Percentiles rank a stretch among this genome's conserved stretches.
These are phyloP conservation scores for Globisporangium paroecandrum DNA, from an alignment of 352 stramenopile genomes.

Conservation along the genomic window DNA sequence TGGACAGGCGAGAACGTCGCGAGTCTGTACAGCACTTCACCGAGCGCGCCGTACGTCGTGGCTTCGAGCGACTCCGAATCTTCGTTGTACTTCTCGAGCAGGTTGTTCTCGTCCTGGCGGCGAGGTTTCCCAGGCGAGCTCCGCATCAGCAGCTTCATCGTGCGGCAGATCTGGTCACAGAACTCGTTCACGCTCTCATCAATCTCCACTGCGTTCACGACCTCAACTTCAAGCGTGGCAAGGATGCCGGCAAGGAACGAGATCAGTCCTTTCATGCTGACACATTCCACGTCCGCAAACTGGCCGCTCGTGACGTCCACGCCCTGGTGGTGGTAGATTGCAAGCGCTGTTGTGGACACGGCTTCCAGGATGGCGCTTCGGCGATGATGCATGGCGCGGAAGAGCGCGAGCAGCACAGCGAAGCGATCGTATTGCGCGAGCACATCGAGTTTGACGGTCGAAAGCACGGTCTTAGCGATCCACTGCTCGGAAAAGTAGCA, in stretches of 20 bases:
- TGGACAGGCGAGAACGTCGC: slow-evolving; percentile 57
- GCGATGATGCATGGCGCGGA: slow-evolving; percentile 32
- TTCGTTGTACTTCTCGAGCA: slow-evolving; percentile 64
- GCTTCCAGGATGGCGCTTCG: slow-evolving; percentile 37
- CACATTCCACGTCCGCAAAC: slow-evolving; percentile 28
- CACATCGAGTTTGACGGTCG: slow-evolving; percentile 50
- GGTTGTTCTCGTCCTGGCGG: slow-evolving; percentile 36
- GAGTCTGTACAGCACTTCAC: slow-evolving; percentile 61
- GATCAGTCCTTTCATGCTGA: slow-evolving; percentile 60
- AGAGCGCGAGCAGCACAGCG: slow-evolving; percentile 53
- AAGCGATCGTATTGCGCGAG: slow-evolving; percentile 61
- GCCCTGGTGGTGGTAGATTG: slow-evolving; percentile 67
- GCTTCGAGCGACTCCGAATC: slow-evolving; percentile 61
- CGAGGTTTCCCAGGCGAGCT: slow-evolving; percentile 46
- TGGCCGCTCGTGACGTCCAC: slow-evolving; percentile 12
- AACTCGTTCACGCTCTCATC: slow-evolving; percentile 35
- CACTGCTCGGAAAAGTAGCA: slow-evolving; percentile 47
- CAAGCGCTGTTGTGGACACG: slow-evolving; percentile 36
- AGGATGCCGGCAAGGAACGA: slow-evolving; percentile 52
- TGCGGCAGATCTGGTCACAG: slow-evolving; percentile 44
- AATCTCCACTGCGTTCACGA: slow-evolving; percentile 28
- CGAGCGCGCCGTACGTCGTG: slow-evolving; percentile 57
- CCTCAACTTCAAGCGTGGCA: slow-evolving; percentile 36
- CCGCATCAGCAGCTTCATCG: slow-evolving; percentile 52
- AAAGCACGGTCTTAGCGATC: slow-evolving; percentile 43